Conservation (phyloP, 2,329 filamentous ascomycete genomes). For the Tolypocladium cylindrosporum region DNA sequence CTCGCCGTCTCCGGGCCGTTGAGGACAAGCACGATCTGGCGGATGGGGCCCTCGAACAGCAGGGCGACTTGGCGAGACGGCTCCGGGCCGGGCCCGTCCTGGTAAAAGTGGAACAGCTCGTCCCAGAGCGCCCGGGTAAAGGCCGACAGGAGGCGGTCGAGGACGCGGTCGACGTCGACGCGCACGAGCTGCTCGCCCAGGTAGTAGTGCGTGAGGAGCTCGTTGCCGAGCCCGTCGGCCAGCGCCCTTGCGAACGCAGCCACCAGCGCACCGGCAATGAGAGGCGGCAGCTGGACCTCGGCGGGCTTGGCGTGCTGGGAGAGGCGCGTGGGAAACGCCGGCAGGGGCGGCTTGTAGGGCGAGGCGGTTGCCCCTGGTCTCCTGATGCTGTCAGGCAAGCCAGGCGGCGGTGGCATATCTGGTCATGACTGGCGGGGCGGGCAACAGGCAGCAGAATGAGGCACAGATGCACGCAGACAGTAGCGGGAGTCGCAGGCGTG, state of each 20-base stretch:
- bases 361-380: constrained; percentile 9
- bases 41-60: constrained; percentile 26
- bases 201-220: constrained; percentile 27
- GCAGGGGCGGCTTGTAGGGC: constrained; percentile 23
- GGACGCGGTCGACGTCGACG: constrained; percentile 23
- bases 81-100: constrained; percentile 13
- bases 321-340: constrained; percentile 17
- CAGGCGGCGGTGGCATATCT: constrained; percentile 18
- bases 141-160: constrained; percentile 22
- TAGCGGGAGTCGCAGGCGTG: too few species aligned
- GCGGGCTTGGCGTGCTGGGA: constrained; percentile 17
- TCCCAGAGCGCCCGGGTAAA: constrained; percentile 24
- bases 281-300: constrained; percentile 23
- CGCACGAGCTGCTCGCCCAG: constrained; percentile 19
- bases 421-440: constrained; percentile 11
- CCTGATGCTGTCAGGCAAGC: constrained; percentile 14
- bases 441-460: neutral
- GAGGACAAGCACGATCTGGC: constrained; percentile 25
- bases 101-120: constrained; percentile 24
- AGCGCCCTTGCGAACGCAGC: constrained; percentile 24
- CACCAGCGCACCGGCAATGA: constrained; percentile 23
- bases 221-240: constrained; percentile 23
- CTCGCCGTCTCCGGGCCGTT: constrained; percentile 24
- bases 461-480: neutral
- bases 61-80: constrained; percentile 19